These are phyloP conservation scores for Diutina sp. DNA, from an alignment of 1,139 yeast species.

Conservation along the genomic window DNA sequence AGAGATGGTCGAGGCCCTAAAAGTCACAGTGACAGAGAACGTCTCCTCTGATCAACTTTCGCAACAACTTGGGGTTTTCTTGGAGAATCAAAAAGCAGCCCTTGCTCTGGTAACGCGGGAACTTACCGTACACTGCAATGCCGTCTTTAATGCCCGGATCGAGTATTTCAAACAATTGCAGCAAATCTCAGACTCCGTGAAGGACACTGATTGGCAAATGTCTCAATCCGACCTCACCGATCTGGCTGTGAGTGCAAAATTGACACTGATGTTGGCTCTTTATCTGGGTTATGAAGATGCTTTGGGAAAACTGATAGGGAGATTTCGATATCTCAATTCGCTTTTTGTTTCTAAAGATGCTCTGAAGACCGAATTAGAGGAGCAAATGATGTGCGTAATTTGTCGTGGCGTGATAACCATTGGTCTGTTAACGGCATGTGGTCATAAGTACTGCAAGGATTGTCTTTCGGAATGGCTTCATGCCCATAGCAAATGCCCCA, in stretches of 20 bases:
- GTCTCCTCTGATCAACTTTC: background rate
- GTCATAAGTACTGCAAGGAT: conserved; percentile 75
- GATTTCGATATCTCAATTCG: background rate
- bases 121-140: conserved; percentile 40
- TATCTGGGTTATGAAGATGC: background rate
- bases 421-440: conserved; percentile 79
- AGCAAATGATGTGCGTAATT: conserved; percentile 52
- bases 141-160: conserved; percentile 63
- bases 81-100: conserved; percentile 30
- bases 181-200: conserved; percentile 70
- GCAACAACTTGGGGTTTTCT: conserved; percentile 12
- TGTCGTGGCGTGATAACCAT: conserved; percentile 57
- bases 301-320: background rate
- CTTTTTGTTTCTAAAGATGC: conserved; percentile 12
- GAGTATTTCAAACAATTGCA: conserved; percentile 79
- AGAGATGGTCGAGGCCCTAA: background rate
- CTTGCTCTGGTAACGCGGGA: conserved; percentile 30
- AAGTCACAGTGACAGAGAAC: background rate
- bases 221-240: background rate
- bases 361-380: conserved; percentile 12
- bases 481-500: conserved; percentile 50
- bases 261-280: background rate
- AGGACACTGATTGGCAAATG: conserved; percentile 8
- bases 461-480: conserved; percentile 67
- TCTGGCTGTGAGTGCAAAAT: background rate